A percentile compares a stretch with the other conserved stretches of the same genome.
These are phyloP conservation scores for Microthlaspi erraticum DNA, from an alignment of 345 rosid species.

Conservation along the genomic window DNA sequence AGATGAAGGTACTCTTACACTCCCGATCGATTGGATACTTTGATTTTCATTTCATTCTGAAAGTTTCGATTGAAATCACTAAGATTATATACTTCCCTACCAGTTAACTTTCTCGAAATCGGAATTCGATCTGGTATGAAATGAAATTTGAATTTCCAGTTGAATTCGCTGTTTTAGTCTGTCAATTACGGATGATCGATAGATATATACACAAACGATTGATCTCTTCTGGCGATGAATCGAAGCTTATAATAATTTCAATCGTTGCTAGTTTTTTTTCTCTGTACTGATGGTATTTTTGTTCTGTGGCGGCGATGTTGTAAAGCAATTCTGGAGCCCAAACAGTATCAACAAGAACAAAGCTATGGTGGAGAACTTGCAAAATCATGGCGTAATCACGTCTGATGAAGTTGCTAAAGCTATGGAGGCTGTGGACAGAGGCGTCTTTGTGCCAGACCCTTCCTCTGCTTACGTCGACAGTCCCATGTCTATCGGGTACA, in stretches of 20 bases:
- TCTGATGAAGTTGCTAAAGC: conserved; percentile 75
- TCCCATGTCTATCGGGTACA: conserved; percentile 89
- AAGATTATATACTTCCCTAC: neutral
- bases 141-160: neutral
- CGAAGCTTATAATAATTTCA: neutral
- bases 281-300: neutral
- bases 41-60: neutral
- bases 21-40: conserved; percentile 1
- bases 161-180: neutral
- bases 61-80: neutral
- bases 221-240: neutral
- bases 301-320: neutral
- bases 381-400: conserved; percentile 60
- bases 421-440: conserved; percentile 89
- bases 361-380: conserved; percentile 76
- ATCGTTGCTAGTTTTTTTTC: neutral
- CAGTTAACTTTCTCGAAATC: neutral
- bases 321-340: conserved; percentile 69
- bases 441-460: conserved; percentile 72
- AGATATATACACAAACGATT: neutral
- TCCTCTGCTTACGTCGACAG: conserved; percentile 78
- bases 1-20: conserved; percentile 37
- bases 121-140: neutral
- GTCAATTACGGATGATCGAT: neutral
- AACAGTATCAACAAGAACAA: conserved; percentile 63